Conservation (phyloP, 169 alveolate species). For the Theileria annulata region DNA sequence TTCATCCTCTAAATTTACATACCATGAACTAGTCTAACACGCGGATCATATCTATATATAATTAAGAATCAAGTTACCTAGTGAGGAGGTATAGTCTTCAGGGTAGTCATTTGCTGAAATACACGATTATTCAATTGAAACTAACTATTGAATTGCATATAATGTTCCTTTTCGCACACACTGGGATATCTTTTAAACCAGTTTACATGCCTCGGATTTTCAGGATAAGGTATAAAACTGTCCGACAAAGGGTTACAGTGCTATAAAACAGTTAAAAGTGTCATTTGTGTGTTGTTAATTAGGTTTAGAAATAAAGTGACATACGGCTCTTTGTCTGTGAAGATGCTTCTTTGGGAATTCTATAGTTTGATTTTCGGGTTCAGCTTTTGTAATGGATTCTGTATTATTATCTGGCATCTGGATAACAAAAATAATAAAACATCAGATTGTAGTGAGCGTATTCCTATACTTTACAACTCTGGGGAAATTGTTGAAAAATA, state of each 20-base stretch:
- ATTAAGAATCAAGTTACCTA: constrained; percentile 33
- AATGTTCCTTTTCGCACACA: neutral
- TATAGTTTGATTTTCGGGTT: neutral
- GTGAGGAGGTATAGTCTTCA: constrained; percentile 14
- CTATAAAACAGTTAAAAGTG: constrained; percentile 2
- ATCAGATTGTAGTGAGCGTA: neutral
- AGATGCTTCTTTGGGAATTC: constrained; percentile 60
- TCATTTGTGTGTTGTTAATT: neutral
- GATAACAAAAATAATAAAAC: no score
- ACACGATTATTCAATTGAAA: neutral
- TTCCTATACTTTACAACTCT: neutral
- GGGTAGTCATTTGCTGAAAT: neutral
- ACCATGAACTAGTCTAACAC: neutral
- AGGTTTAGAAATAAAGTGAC: neutral
- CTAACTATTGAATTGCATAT: constrained; percentile 17
- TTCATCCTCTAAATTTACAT: neutral
- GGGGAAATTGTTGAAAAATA: neutral
- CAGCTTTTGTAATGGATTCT: neutral
- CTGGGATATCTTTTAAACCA: constrained; percentile 80
- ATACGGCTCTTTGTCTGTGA: constrained; percentile 71
- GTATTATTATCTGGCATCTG: neutral
- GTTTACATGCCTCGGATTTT: constrained; percentile 73
- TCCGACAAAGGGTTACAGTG: constrained; percentile 88
- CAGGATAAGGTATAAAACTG: constrained; percentile 77
- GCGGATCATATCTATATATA: neutral